These are phyloP conservation scores for Pseudopithomyces chartarum DNA, from an alignment of 2,329 filamentous ascomycete species.

Conservation along the genomic window DNA sequence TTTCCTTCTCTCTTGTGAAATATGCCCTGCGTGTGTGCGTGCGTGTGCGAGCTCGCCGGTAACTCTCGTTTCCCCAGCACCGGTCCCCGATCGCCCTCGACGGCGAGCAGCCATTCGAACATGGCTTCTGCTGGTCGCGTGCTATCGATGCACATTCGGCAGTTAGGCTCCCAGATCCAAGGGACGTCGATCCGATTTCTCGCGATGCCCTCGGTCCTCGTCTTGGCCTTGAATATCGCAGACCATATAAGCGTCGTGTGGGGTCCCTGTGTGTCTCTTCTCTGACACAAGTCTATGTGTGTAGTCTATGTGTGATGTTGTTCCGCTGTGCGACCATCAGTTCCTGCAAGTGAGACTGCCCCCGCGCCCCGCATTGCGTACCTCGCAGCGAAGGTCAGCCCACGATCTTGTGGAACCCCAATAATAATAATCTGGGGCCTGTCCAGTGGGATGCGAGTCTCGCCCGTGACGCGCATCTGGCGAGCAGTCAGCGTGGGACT, in stretches of 20 bases:
- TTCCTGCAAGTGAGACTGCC: conserved; percentile 25
- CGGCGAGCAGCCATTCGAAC: neutral
- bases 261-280: neutral
- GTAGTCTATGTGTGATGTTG: neutral
- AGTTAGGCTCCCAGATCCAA: neutral
- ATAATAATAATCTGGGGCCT: neutral
- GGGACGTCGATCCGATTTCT: neutral
- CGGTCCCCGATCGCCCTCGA: neutral
- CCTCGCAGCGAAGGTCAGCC: neutral
- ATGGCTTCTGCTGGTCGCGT: neutral
- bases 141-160: conserved; percentile 1
- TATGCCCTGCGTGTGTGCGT: neutral
- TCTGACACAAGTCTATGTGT: neutral
- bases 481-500: conserved; percentile 1
- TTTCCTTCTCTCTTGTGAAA: too few species aligned
- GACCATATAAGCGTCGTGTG: neutral
- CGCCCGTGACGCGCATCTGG: neutral
- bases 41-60: neutral
- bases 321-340: conserved; percentile 15
- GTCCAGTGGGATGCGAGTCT: conserved; percentile 1
- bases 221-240: neutral
- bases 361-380: conserved; percentile 16
- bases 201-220: neutral
- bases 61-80: conserved; percentile 4
- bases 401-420: neutral